Evolutionary conservation across 140 eudicot species (phyloP).

Genomic region (Oenanthe javanica): DNA sequence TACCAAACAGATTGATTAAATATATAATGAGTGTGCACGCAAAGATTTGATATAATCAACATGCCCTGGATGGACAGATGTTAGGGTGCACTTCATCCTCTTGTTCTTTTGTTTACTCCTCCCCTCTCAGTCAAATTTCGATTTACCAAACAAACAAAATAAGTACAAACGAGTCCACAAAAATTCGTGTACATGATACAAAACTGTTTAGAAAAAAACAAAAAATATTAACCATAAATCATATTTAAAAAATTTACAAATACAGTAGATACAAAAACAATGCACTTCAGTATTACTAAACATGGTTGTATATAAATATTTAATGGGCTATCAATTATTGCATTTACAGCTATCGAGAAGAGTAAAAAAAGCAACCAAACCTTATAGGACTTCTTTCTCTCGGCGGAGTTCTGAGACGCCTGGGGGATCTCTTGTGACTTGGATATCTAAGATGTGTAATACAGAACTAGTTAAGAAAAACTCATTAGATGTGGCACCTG

Average conservation of each 20-base stretch:
- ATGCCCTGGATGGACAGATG: neutral
- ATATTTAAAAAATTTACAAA: neutral
- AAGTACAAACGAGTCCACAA: neutral
- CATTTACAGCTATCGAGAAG: neutral
- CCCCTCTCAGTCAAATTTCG: neutral
- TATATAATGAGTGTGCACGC: neutral
- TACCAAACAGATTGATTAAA: neutral
- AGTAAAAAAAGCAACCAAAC: conserved; percentile 23
- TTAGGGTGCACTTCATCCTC: neutral
- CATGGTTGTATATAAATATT: neutral
- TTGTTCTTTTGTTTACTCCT: neutral
- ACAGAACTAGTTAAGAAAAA: neutral
- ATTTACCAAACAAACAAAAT: neutral
- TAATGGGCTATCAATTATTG: neutral
- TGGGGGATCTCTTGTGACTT: conserved; percentile 72
- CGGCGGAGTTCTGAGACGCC: conserved; percentile 78
- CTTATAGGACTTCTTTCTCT: conserved; percentile 92
- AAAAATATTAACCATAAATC: neutral
- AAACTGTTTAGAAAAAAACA: neutral
- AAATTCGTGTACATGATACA: neutral
- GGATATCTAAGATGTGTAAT: conserved; percentile 37
- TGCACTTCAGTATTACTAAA: neutral
- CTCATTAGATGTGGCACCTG: neutral
- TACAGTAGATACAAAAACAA: neutral
- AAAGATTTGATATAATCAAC: neutral